These are phyloP conservation scores for Colletotrichum graminicola DNA, from an alignment of 2,329 filamentous ascomycete species.

Conservation along the genomic window DNA sequence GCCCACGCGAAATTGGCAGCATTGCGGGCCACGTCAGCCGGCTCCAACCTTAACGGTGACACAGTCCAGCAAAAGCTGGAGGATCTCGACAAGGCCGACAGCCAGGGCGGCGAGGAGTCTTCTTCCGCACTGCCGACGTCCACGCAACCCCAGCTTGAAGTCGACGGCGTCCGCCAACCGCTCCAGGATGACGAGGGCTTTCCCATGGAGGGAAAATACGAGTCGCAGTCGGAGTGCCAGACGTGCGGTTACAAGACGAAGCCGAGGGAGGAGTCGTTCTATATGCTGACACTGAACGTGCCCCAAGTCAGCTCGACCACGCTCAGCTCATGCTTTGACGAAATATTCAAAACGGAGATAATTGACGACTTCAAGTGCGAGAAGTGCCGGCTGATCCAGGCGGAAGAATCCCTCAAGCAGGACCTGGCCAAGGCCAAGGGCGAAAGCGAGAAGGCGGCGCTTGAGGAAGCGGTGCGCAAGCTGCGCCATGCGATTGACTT, in stretches of 20 bases:
- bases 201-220: constrained; percentile 89
- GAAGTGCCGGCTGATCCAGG: constrained; percentile 88
- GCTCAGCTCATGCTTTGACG: constrained; percentile 90
- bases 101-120: constrained; percentile 27
- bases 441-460: constrained; percentile 66
- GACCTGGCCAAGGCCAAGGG: constrained; percentile 69
- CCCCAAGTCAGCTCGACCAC: constrained; percentile 85
- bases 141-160: constrained; percentile 34
- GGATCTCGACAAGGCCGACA: constrained; percentile 44
- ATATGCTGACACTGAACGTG: constrained; percentile 91
- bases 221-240: constrained; percentile 95
- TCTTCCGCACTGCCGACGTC: constrained; percentile 37
- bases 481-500: constrained; percentile 78
- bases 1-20: constrained; percentile 60
- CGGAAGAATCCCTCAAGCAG: constrained; percentile 71
- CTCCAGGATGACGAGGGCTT: constrained; percentile 67
- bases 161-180: constrained; percentile 32
- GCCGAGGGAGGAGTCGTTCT: constrained; percentile 85
- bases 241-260: constrained; percentile 91
- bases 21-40: constrained; percentile 40
- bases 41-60: constrained; percentile 42
- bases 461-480: constrained; percentile 59
- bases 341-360: constrained; percentile 92
- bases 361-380: constrained; percentile 99
- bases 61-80: constrained; percentile 50